phyloP scores from a whole-genome alignment of 2,329 filamentous ascomycete genomes.

The Talaromyces amestolkiae region DNA sequence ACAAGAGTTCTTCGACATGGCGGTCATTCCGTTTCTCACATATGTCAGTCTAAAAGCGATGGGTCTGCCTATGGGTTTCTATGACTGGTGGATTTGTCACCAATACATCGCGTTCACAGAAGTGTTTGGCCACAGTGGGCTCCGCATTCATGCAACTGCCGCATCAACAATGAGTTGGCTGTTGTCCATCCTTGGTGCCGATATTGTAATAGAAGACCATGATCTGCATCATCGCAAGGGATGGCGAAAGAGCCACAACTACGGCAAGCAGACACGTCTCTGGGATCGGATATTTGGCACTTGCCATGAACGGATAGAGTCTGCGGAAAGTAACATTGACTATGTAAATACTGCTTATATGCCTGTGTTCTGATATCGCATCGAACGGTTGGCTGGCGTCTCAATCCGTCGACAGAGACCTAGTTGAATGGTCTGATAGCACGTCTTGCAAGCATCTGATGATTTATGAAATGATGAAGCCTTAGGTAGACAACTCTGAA shows the following conservation, averaged over 20 bases:
- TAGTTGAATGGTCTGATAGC: not conserved
- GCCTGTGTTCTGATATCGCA: conserved; percentile 27
- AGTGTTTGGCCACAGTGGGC: conserved; percentile 23
- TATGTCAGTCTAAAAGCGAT: conserved; percentile 37
- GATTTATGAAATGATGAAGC: not conserved
- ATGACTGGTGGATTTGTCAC: conserved; percentile 50
- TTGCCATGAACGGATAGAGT: conserved; percentile 39
- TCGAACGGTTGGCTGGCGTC: not conserved
- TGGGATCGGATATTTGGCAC: conserved; percentile 41
- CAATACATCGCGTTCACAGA: conserved; percentile 38
- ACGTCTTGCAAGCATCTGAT: not conserved
- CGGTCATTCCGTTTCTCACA: conserved; percentile 42
- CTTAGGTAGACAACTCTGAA: not conserved
- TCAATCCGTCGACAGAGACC: not conserved
- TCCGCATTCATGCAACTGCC: conserved; percentile 38
- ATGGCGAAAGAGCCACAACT: conserved; percentile 40
- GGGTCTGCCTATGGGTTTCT: conserved; percentile 47
- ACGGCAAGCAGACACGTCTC: conserved; percentile 42
- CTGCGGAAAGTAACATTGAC: conserved; percentile 31
- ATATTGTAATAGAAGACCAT: conserved; percentile 46
- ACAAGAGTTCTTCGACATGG: conserved; percentile 46
- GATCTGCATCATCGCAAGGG: conserved; percentile 42
- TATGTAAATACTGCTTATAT: conserved; percentile 28
- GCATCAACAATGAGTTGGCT: conserved; percentile 38
- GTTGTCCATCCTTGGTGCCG: conserved; percentile 32